Percentiles rank a stretch among this genome's conserved stretches.
Conservation (phyloP, 2,329 filamentous ascomycete genomes). For the Sporothrix brunneoviolacea region DNA sequence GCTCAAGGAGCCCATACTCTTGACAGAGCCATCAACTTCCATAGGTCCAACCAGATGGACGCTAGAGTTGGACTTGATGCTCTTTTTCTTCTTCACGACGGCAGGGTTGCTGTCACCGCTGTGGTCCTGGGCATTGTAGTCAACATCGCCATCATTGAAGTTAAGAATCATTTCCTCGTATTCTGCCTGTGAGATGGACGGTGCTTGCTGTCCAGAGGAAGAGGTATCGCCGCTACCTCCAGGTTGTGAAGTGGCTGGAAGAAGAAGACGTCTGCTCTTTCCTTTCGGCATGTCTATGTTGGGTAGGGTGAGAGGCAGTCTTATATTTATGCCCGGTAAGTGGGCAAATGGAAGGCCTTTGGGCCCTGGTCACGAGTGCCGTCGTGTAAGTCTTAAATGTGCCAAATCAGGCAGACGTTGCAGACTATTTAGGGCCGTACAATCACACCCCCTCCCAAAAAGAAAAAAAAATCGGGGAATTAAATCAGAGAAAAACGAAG, state of each 20-base stretch:
- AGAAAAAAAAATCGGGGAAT: not conserved
- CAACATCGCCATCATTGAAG: slow-evolving; percentile 15
- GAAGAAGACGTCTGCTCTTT: slow-evolving; percentile 2
- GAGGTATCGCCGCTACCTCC: not conserved
- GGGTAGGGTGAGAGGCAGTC: too few relatives aligned
- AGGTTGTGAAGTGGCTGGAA: not conserved
- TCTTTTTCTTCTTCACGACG: slow-evolving; percentile 28
- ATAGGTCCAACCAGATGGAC: slow-evolving; percentile 37
- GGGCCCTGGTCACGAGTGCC: slow-evolving; percentile 4
- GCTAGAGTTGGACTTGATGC: slow-evolving; percentile 36
- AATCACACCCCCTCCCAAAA: too few relatives aligned
- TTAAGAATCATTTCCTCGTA: slow-evolving; percentile 17
- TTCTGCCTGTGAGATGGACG: slow-evolving; percentile 7
- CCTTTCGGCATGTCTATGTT: slow-evolving; percentile 6
- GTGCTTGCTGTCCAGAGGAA: not conserved
- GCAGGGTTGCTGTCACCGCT: slow-evolving; percentile 1
- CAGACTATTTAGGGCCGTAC: too few relatives aligned
- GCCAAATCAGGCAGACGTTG: slow-evolving; percentile 13
- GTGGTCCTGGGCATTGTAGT: slow-evolving; percentile 15
- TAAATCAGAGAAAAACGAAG: not conserved
- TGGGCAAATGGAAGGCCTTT: not conserved
- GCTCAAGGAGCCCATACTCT: slow-evolving; percentile 37
- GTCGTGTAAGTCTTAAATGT: slow-evolving; percentile 8
- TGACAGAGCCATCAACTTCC: slow-evolving; percentile 41
- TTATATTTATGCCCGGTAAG: not conserved